These are phyloP conservation scores for Candida sithepensis DNA, from an alignment of 805 yeast species.

Conservation along the genomic window DNA sequence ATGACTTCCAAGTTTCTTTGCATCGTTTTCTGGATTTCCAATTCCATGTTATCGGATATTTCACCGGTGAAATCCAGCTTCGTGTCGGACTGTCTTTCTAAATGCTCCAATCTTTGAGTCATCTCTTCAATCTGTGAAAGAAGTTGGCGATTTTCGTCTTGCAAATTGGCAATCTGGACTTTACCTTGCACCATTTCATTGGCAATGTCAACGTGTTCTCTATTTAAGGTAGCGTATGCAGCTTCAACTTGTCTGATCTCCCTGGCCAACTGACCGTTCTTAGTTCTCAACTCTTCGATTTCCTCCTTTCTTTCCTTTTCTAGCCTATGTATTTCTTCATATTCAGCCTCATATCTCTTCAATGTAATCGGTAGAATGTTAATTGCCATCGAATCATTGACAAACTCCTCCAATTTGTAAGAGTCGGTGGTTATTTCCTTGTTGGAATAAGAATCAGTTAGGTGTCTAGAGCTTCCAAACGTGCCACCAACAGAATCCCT, in stretches of 20 bases:
- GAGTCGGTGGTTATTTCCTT: slow-evolving; percentile 23
- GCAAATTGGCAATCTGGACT: slow-evolving; percentile 66
- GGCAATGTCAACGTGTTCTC: slow-evolving; percentile 83
- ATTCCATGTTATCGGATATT: slow-evolving; percentile 34
- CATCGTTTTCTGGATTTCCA: slow-evolving; percentile 57
- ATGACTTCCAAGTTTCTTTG: slow-evolving; percentile 62
- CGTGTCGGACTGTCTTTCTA: slow-evolving; percentile 27
- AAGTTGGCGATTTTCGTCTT: slow-evolving; percentile 70
- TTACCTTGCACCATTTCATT: slow-evolving; percentile 83
- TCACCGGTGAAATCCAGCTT: slow-evolving; percentile 28
- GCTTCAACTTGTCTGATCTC: slow-evolving; percentile 73
- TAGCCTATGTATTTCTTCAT: slow-evolving; percentile 61
- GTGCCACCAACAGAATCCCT: slow-evolving; percentile 4
- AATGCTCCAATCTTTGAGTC: slow-evolving; percentile 35
- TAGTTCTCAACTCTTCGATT: slow-evolving; percentile 51
- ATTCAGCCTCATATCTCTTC: slow-evolving; percentile 69
- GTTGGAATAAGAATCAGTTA: slow-evolving; percentile 15
- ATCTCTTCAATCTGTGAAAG: slow-evolving; percentile 45
- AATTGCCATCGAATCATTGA: slow-evolving; percentile 72
- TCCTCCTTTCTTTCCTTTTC: slow-evolving; percentile 67
- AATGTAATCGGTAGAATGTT: slow-evolving; percentile 70
- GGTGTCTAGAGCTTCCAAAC: slow-evolving; percentile 5
- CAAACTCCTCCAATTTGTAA: slow-evolving; percentile 71
- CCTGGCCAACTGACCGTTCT: slow-evolving; percentile 69
- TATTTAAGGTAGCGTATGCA: slow-evolving; percentile 62